Percentiles rank a stretch among this genome's conserved stretches.
Conservation (phyloP, 23 red algal genomes). For the Cyanidiococcus yangmingshanensis region DNA sequence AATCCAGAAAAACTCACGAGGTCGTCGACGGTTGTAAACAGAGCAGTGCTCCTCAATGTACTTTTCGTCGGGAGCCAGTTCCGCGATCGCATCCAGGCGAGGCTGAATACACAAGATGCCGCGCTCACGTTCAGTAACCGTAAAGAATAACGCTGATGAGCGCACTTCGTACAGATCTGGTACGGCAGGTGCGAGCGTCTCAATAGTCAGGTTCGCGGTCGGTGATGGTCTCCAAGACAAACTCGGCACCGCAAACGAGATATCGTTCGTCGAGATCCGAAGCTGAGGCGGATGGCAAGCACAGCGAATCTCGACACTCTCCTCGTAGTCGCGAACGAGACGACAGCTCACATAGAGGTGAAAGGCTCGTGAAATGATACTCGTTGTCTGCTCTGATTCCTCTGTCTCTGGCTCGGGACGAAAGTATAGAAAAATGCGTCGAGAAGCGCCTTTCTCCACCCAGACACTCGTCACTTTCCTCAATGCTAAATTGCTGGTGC, state of each 20-base stretch:
- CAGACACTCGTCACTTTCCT: conserved; percentile 22
- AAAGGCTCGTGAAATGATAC: neutral
- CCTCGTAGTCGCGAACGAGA: conserved; percentile 24
- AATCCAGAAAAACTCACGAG: conserved; percentile 33
- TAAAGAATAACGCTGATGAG: conserved; percentile 15
- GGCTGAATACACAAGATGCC: neutral
- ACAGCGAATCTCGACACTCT: conserved; percentile 20
- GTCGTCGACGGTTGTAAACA: conserved; percentile 20
- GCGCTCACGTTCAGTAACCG: neutral
- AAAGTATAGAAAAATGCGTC: conserved; percentile 30
- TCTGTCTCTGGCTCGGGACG: conserved; percentile 14
- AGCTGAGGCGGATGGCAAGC: conserved; percentile 24
- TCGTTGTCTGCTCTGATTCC: neutral
- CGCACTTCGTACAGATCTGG: neutral
- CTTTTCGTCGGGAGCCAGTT: conserved; percentile 14
- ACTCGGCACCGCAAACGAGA: conserved; percentile 11
- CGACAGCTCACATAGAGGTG: conserved; percentile 24
- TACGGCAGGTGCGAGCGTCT: neutral
- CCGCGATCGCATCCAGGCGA: neutral
- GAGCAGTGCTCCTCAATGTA: conserved; percentile 33
- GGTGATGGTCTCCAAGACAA: neutral
- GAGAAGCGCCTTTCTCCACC: neutral
- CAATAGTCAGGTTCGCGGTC: neutral
- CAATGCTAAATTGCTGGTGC: conserved; percentile 24
- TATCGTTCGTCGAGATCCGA: conserved; percentile 15